Conservation (phyloP, 495 filamentous ascomycete genomes). For the Collariella sp. region DNA sequence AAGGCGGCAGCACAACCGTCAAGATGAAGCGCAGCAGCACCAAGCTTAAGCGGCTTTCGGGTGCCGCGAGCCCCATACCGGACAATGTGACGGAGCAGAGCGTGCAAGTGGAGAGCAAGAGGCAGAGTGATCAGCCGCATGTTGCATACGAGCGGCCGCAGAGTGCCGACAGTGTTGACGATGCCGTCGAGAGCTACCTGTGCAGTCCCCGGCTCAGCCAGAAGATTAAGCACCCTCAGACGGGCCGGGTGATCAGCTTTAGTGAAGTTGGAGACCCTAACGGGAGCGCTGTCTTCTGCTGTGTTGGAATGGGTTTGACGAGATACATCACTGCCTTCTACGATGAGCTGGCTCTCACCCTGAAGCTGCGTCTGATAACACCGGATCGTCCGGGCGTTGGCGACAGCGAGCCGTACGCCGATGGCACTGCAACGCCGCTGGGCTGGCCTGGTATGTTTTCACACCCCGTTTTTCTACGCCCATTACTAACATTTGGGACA, state of each 20-base stretch:
- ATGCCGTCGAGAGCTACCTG: conserved; percentile 79
- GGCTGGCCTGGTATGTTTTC: conserved; percentile 78
- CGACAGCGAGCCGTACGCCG: conserved; percentile 74
- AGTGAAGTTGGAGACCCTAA: conserved; percentile 93
- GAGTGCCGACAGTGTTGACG: conserved; percentile 79
- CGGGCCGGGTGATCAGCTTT: conserved; percentile 83
- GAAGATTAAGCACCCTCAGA: conserved; percentile 74
- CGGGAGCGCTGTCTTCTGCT: conserved; percentile 89
- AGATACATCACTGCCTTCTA: conserved; percentile 96
- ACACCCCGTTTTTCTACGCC: conserved; percentile 11
- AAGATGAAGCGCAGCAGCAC: conserved; percentile 40
- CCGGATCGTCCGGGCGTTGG: conserved; percentile 91
- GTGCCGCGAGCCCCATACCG: conserved; percentile 33
- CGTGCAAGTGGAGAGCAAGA: conserved; percentile 20
- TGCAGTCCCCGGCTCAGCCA: conserved; percentile 77
- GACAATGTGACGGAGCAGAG: conserved; percentile 25
- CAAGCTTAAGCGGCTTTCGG: conserved; percentile 40
- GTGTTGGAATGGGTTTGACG: conserved; percentile 95
- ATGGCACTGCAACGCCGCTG: conserved; percentile 74
- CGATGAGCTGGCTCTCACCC: conserved; percentile 82
- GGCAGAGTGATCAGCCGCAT: conserved; percentile 23
- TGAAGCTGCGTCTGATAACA: conserved; percentile 86
- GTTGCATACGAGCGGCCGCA: conserved; percentile 53
- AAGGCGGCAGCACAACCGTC: conserved; percentile 32
- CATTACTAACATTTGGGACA: conserved; percentile 24